These are phyloP conservation scores for Fragaria vesca DNA, from an alignment of 306 rosid genomes.

Conservation along the genomic window DNA sequence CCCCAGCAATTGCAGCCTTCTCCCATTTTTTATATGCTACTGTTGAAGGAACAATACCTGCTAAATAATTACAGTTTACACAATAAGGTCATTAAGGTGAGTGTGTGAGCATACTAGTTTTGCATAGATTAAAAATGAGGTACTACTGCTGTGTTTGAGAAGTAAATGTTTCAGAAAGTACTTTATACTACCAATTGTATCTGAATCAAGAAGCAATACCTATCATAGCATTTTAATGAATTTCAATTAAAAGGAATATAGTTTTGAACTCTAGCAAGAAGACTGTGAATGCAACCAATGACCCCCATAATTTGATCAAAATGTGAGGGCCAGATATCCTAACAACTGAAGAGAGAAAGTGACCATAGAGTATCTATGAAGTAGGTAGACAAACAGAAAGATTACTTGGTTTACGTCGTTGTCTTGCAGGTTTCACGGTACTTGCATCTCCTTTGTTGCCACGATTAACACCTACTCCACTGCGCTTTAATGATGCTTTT, in stretches of 20 bases:
- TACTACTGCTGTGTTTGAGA: neutral
- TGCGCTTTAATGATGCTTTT: conserved; percentile 72
- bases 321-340: neutral
- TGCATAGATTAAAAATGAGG: neutral
- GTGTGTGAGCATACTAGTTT: neutral
- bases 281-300: conserved; percentile 3
- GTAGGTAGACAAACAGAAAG: conserved; percentile 12
- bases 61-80: conserved; percentile 18
- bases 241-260: neutral
- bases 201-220: neutral
- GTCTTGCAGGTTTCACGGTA: conserved; percentile 72
- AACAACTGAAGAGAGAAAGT: conserved; percentile 1
- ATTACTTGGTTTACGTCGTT: conserved; percentile 81
- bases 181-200: neutral
- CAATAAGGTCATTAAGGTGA: too few species aligned
- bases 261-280: neutral
- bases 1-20: conserved; percentile 98
- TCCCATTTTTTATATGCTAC: conserved; percentile 97
- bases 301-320: neutral
- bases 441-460: conserved; percentile 72
- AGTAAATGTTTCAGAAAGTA: neutral
- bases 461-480: conserved; percentile 62
- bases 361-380: neutral
- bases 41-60: conserved; percentile 62
- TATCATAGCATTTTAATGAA: neutral